Percentiles rank a stretch among this genome's conserved stretches.
These are phyloP conservation scores for Fusarium beomiforme DNA, from an alignment of 2,329 filamentous ascomycete species.

Conservation along the genomic window DNA sequence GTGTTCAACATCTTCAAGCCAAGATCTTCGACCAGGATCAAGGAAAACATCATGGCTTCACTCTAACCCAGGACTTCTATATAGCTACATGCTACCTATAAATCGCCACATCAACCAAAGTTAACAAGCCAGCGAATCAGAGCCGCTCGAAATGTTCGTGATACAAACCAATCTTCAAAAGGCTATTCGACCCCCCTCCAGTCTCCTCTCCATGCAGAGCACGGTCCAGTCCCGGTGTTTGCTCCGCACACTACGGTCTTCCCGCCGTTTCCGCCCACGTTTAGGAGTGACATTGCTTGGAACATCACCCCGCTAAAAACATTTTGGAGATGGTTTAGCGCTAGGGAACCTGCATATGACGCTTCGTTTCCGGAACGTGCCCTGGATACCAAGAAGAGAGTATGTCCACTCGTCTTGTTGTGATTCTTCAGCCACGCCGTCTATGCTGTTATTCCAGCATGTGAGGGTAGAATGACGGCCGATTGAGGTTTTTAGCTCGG, in stretches of 20 bases:
- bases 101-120: not conserved
- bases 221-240: conserved; percentile 20
- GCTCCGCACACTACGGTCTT: conserved; percentile 7
- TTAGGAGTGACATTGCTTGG: conserved; percentile 14
- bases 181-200: not conserved
- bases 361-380: conserved; percentile 25
- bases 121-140: not conserved
- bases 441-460: not conserved
- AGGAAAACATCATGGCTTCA: not conserved
- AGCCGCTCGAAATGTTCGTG: not conserved
- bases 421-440: conserved; percentile 14
- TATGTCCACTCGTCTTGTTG: not conserved
- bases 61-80: no score
- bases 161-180: conserved; percentile 4
- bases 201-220: not conserved
- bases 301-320: conserved; percentile 27
- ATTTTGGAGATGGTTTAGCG: conserved; percentile 20
- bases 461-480: not conserved
- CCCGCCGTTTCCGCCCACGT: not conserved
- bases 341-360: conserved; percentile 20
- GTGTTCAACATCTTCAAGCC: not conserved
- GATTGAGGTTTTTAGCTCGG: not conserved
- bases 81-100: no score
- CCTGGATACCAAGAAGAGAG: not conserved
- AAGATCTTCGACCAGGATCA: conserved; percentile 15